Base-by-base conservation (phyloP, 2,329 filamentous ascomycete genomes). In the Akanthomyces muscarius region DNA sequence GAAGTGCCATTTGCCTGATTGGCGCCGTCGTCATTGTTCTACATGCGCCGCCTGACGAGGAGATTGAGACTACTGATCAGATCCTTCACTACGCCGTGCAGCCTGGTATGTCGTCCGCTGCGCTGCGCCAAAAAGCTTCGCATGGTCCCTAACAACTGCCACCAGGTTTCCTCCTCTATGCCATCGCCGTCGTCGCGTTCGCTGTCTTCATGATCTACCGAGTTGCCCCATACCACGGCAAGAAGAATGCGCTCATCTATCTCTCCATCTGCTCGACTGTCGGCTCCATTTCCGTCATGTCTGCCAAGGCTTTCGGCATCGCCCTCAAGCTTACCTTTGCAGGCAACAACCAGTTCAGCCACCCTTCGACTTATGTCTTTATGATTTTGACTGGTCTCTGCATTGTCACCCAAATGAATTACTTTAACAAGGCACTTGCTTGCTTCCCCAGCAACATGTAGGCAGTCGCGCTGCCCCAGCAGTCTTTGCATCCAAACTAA, bases 361-460 rank as follows among this genome's bases (percentile, higher is more conserved):
- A 96, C 70, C 91, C 96, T 2, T 97, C 92, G 56, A 99, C 96
- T 64, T 99, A 99, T 71, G 93, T 97, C 66, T 99, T 99, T 75
- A 88, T 94, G 77, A 97, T 99, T 68, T 86, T 98, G 67, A 95
- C 93, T 0, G 83, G 84, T 3, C 91, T 97, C 67, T 99, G 95
- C 80, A 98, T 99, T 73, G 76, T 99, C 68, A 97, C 93, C 10
- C 95, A 99, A 81, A 98, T 99, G 95, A 99, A 99, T 77, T 99
- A 99, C 77, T 97, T 99, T 78, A 99, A 99, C 83, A 99, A 99
- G 78, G 95, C 95, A 8, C 80, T 99, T 65, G 96, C 92, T 76
- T 92, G 96, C 71, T 99, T 98, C 78, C 94, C 91, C 36, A 97
- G 95, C 38, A 97, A 96, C 70, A 96, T 99, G 93, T 97, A 84